Conservation (phyloP, 305 asterid species). For the Lippia alba region DNA sequence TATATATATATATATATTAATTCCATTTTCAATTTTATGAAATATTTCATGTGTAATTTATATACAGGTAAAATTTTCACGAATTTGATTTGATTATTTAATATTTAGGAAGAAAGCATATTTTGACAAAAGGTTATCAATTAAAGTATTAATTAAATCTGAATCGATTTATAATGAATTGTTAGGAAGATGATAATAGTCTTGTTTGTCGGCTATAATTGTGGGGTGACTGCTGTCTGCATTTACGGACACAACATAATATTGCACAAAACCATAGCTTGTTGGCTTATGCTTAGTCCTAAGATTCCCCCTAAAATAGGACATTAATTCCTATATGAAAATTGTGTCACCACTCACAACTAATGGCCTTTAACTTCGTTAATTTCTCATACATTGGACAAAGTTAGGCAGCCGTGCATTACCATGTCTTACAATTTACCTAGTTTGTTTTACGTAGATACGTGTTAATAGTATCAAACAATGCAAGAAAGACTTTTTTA, state of each 20-base stretch:
- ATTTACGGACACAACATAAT: conserved; percentile 37
- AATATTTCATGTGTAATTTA: too few species aligned
- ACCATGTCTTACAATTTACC: too few species aligned
- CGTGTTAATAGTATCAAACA: too few species aligned
- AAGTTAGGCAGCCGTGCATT: neutral
- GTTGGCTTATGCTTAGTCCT: conserved; percentile 8
- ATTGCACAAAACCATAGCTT: conserved; percentile 25
- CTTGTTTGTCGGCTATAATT: conserved; percentile 37
- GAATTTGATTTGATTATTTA: too few species aligned
- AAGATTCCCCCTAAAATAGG: conserved; percentile 22
- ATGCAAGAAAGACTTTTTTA: too few species aligned
- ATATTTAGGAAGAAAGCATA: too few species aligned
- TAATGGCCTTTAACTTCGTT: conserved; percentile 5
- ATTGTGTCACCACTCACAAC: conserved; percentile 2
- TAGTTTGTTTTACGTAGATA: too few species aligned
- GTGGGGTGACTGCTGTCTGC: conserved; percentile 32
- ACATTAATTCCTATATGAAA: conserved; percentile 16
- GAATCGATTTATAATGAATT: neutral
- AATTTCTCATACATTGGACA: conserved; percentile 18
- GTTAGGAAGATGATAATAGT: conserved; percentile 18
- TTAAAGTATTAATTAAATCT: too few species aligned
- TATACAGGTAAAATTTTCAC: too few species aligned
- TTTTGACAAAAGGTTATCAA: too few species aligned
- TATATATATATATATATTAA: too few species aligned
- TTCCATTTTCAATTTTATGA: too few species aligned